Percentiles rank a stretch among this genome's conserved stretches.
These are phyloP conservation scores for Raphidocelis subcapitata DNA, from an alignment of 139 green algal genomes.

Conservation along the genomic window DNA sequence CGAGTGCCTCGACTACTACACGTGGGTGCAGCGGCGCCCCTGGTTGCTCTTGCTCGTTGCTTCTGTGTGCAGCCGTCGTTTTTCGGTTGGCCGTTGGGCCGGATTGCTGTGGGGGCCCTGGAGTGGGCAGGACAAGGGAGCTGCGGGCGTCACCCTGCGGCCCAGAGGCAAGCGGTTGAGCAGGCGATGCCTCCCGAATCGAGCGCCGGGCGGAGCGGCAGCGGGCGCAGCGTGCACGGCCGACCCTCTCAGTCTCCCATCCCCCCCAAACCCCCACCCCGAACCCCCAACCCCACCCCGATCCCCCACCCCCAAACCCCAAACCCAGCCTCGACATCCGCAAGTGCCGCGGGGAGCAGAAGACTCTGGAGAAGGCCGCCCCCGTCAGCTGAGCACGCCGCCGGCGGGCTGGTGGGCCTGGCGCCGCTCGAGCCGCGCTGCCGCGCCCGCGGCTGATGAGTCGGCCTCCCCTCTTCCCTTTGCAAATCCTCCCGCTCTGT, in stretches of 20 bases:
- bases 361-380: constrained; percentile 24
- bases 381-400: constrained; percentile 8
- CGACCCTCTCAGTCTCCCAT: not conserved
- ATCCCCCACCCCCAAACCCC: not conserved
- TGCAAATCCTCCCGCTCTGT: too few species aligned
- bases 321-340: constrained; percentile 22
- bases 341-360: constrained; percentile 29
- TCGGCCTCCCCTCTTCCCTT: too few species aligned
- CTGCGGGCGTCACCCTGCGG: not conserved
- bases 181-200: not conserved
- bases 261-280: not conserved
- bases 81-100: too few species aligned
- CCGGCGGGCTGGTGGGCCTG: too few species aligned
- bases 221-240: too few species aligned
- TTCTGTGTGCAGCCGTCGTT: too few species aligned
- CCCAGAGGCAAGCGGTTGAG: not conserved
- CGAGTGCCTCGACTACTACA: constrained; percentile 37
- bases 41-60: not conserved
- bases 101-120: too few species aligned
- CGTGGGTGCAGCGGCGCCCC: constrained; percentile 12
- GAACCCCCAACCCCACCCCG: too few species aligned
- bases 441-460: too few species aligned
- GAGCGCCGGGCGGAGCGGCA: not conserved
- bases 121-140: too few species aligned
- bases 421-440: too few species aligned